Conservation (phyloP, 192 early-diverging fungal genomes). For the Backusella morwellensis region DNA sequence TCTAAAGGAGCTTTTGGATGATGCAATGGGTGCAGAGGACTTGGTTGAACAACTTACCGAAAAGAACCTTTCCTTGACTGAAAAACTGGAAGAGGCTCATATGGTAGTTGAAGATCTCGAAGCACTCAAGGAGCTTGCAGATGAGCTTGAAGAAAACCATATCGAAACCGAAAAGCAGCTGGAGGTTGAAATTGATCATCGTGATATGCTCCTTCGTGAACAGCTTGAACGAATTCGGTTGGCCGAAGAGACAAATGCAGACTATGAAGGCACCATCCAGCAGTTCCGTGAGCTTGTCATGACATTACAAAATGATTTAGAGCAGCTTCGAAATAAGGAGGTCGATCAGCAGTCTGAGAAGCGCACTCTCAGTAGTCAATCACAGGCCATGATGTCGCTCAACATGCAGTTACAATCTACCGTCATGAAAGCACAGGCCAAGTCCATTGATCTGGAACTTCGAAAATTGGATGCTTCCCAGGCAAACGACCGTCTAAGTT, state of each 20-base stretch:
- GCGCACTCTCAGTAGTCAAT: slow-evolving; percentile 57
- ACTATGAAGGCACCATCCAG: slow-evolving; percentile 81
- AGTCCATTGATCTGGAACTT: slow-evolving; percentile 89
- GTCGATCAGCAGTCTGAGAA: slow-evolving; percentile 57
- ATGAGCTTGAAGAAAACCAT: slow-evolving; percentile 93
- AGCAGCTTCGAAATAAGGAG: slow-evolving; percentile 65
- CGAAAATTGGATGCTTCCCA: slow-evolving; percentile 84
- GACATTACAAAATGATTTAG: slow-evolving; percentile 75
- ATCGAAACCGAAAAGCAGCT: slow-evolving; percentile 85
- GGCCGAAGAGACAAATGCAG: slow-evolving; percentile 78
- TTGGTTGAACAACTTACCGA: slow-evolving; percentile 81
- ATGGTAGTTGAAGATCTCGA: slow-evolving; percentile 83
- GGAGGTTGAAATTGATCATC: slow-evolving; percentile 79
- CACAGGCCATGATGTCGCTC: slow-evolving; percentile 79
- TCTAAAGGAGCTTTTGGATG: slow-evolving; percentile 79
- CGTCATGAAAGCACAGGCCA: slow-evolving; percentile 80
- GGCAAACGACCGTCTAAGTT: slow-evolving; percentile 68
- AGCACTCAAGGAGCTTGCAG: slow-evolving; percentile 84
- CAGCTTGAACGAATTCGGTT: slow-evolving; percentile 54
- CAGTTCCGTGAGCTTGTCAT: slow-evolving; percentile 85
- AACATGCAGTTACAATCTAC: slow-evolving; percentile 81
- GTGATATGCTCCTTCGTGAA: slow-evolving; percentile 67
- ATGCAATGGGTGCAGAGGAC: slow-evolving; percentile 78
- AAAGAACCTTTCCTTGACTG: slow-evolving; percentile 78
- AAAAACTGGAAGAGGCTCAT: slow-evolving; percentile 80